Conservation (phyloP, 2,329 filamentous ascomycete genomes). For the Clarireedia paspali region DNA sequence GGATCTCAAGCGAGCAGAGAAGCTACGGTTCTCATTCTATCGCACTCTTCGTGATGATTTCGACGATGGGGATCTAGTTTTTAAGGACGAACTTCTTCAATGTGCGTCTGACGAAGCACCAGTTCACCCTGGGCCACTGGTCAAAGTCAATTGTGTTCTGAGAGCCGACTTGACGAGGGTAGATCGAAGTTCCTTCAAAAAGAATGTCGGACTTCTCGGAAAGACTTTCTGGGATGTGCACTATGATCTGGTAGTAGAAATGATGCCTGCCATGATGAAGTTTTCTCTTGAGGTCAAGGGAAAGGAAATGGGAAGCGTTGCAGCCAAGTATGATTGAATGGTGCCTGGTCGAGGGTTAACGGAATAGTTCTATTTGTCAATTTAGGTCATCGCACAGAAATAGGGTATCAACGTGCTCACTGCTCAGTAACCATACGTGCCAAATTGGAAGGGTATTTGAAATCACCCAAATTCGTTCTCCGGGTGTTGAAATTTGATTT, state of each 20-base stretch:
- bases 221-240: not conserved
- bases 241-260: not conserved
- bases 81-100: conserved; percentile 9
- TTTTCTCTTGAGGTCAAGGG: not conserved
- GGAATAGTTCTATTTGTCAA: too few relatives aligned
- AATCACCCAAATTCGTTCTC: too few relatives aligned
- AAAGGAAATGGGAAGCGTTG: not conserved
- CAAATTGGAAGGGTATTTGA: too few relatives aligned
- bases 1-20: conserved; percentile 10
- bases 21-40: conserved; percentile 15
- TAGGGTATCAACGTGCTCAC: too few relatives aligned
- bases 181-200: not conserved
- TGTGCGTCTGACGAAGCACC: not conserved
- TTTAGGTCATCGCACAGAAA: too few relatives aligned
- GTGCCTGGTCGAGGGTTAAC: too few relatives aligned
- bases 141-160: not conserved
- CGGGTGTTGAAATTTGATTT: too few relatives aligned
- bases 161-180: not conserved
- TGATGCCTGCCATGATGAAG: not conserved
- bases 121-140: not conserved
- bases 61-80: conserved; percentile 6
- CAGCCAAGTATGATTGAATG: not conserved
- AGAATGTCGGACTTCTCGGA: not conserved
- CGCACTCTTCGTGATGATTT: conserved; percentile 2
- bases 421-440: too few relatives aligned